phyloP scores from a whole-genome alignment of 441 rosid genomes.

The Breynia disticha region DNA sequence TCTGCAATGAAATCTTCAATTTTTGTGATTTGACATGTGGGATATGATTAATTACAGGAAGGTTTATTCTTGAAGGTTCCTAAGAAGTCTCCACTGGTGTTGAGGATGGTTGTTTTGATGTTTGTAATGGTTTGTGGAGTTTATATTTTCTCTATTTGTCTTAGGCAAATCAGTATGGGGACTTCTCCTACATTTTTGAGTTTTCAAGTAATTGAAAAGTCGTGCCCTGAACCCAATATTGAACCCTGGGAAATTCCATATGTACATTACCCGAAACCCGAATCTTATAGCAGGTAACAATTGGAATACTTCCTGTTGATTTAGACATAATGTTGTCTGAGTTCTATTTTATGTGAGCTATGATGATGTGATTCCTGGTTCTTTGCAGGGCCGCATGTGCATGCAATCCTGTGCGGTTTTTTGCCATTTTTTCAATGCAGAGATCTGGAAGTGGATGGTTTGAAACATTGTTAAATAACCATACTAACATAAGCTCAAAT shows the following conservation, averaged over 20 bases:
- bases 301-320: not conserved
- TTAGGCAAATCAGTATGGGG: conserved; percentile 27
- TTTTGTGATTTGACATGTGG: conserved; percentile 2
- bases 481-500: conserved; percentile 88
- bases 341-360: conserved; percentile 1
- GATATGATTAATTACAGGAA: conserved; percentile 20
- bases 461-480: conserved; percentile 85
- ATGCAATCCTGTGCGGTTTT: conserved; percentile 89
- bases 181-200: conserved; percentile 18
- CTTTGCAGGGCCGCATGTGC: conserved; percentile 66
- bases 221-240: conserved; percentile 62
- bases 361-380: not conserved
- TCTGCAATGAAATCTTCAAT: not conserved
- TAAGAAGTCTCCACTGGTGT: conserved; percentile 31
- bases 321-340: conserved; percentile 1
- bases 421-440: conserved; percentile 96
- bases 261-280: conserved; percentile 74
- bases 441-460: conserved; percentile 99
- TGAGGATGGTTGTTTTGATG: conserved; percentile 34
- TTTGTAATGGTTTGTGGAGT: conserved; percentile 30
- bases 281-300: conserved; percentile 64
- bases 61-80: conserved; percentile 25
- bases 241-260: conserved; percentile 93
- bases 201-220: conserved; percentile 24
- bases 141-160: conserved; percentile 32